Evolutionary conservation across 1,139 yeast species (phyloP), one percentile per base, ranked within the genome.

Genomic region (Blastobotrys persicus): DNA sequence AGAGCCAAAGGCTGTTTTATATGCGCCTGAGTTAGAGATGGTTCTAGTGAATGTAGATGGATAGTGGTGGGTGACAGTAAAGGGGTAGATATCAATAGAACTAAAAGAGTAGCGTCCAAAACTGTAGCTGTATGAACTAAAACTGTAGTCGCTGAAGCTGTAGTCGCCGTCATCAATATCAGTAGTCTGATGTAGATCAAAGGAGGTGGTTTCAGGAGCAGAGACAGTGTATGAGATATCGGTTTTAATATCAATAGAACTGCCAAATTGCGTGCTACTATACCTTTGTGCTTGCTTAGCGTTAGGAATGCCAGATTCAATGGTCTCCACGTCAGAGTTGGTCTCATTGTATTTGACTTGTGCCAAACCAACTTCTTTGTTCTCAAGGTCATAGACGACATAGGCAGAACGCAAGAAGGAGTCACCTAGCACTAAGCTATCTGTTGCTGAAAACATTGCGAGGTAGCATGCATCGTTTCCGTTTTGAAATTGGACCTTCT

Each of bases 331-430:
- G 20, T 59, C 48, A 13, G 58, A 46, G 12, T 51, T 50, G 26
- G 59, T 48, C 18, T 54, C 52, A 12, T 51, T 55, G 47, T 55
- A 56, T 13, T 49, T 55, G 2, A 82, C 84, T 58, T 78, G 87
- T 1, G 94, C 96, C 47, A 89, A 52, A 0, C 84, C 81, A 23
- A 88, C 73, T 60, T 81, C 80, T 47, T 71, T 68, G 55, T 77
- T 78, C 28, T 85, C 89, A 55, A 88, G 70, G 66, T 89, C 94
- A 59, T 80, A 88, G 31, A 88, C 96, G 44, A 82, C 79, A 64
- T 89, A 89, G 6, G 87, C 89, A 45, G 80, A 75, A 49, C 88
- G 75, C 59, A 89, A 69, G 67, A 89, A 83, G 19, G 85, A 79
- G 65, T 88, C 96, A 31, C 97, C 96, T 12, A 88, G 66, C 51